phyloP scores from a whole-genome alignment of 768 basidiomycete genomes.

The Pleurotus sapidus region DNA sequence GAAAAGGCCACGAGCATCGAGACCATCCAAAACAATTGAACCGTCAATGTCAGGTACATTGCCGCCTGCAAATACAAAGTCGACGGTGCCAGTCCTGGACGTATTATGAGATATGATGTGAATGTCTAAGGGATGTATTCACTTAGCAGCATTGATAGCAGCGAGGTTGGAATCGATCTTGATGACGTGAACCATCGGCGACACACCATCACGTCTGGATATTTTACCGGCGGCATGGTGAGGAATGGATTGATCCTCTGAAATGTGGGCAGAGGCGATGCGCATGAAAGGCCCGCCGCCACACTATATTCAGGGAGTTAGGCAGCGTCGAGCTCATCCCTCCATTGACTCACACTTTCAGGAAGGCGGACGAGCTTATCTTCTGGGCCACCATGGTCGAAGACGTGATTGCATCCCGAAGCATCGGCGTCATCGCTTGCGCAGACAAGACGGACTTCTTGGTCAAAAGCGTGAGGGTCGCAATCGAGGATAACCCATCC shows the following conservation, averaged over 20 bases:
- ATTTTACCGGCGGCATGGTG: background rate
- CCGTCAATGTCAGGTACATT: constrained; percentile 13
- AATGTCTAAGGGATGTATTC: background rate
- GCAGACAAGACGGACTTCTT: constrained; percentile 33
- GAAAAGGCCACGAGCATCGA: background rate
- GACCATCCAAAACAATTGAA: background rate
- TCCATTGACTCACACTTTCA: background rate
- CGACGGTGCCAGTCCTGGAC: background rate
- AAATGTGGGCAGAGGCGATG: background rate
- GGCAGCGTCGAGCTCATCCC: background rate
- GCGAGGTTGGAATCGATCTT: background rate
- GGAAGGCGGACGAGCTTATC: constrained; percentile 1
- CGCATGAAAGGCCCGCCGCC: background rate
- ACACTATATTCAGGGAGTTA: background rate
- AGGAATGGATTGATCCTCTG: constrained; percentile 1
- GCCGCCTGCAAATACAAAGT: constrained; percentile 10
- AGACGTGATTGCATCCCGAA: constrained; percentile 1
- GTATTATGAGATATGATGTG: background rate
- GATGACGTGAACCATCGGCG: constrained; percentile 1
- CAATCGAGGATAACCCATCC: constrained; percentile 37
- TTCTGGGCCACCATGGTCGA: background rate
- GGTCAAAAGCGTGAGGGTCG: constrained; percentile 20
- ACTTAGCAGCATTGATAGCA: background rate
- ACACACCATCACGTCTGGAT: background rate
- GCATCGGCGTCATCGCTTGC: background rate